These are phyloP conservation scores for Phytophthora sojae DNA, from an alignment of 352 stramenopile species.

Conservation along the genomic window DNA sequence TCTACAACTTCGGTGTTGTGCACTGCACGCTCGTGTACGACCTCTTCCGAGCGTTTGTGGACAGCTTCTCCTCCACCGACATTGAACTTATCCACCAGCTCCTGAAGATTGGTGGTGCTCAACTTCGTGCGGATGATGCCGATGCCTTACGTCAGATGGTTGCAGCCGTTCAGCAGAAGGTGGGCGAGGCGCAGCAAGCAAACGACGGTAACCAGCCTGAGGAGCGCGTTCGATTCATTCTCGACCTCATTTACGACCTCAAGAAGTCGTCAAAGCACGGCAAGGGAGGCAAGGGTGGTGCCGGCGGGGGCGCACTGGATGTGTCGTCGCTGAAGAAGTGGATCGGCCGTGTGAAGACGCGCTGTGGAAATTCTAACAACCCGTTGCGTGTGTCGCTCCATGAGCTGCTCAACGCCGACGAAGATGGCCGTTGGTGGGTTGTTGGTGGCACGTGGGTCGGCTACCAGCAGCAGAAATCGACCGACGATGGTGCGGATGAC, in stretches of 20 bases:
- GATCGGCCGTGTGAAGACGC: conserved; percentile 95
- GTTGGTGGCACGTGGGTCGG: conserved; percentile 95
- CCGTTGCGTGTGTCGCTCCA: conserved; percentile 76
- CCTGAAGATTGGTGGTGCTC: conserved; percentile 80
- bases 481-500: conserved; percentile 33
- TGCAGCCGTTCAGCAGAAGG: conserved; percentile 81
- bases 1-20: conserved; percentile 92
- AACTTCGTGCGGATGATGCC: conserved; percentile 87
- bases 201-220: conserved; percentile 39
- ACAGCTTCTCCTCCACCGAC: conserved; percentile 75
- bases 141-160: conserved; percentile 90
- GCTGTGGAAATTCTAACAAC: conserved; percentile 81
- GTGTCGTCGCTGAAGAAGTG: conserved; percentile 92
- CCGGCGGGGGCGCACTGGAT: conserved; percentile 56
- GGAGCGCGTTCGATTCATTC: conserved; percentile 89
- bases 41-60: conserved; percentile 84
- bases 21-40: conserved; percentile 93
- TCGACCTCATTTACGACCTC: conserved; percentile 96
- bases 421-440: conserved; percentile 96
- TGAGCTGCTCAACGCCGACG: conserved; percentile 78
- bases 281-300: conserved; percentile 45
- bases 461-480: conserved; percentile 55
- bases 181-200: conserved; percentile 48
- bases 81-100: conserved; percentile 91
- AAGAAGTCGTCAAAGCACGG: conserved; percentile 96